Conservation (phyloP, 1,139 yeast genomes). For the Hansenula sp. region DNA sequence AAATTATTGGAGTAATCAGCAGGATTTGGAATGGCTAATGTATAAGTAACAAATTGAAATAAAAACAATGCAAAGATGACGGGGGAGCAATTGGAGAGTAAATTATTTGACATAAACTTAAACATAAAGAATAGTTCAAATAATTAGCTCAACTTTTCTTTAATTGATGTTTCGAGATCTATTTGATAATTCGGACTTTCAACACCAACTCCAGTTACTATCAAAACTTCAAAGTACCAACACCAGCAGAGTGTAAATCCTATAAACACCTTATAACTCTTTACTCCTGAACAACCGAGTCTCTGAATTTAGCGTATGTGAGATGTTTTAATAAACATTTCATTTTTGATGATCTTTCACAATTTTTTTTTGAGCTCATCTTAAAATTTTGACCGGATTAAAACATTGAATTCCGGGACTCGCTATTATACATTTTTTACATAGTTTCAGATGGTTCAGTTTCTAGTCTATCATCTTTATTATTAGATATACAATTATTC, state of each 20-base stretch:
- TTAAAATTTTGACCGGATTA: background rate
- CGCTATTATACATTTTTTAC: background rate
- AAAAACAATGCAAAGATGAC: conserved; percentile 1
- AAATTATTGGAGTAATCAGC: background rate
- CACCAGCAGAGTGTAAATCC: no score
- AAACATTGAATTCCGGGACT: background rate
- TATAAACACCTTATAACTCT: no score
- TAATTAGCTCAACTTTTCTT: no score
- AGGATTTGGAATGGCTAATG: background rate
- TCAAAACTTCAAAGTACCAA: no score
- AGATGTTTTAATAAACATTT: background rate
- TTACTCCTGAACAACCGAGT: background rate
- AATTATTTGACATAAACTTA: background rate
- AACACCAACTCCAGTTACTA: no score
- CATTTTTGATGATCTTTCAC: background rate
- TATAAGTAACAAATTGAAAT: background rate
- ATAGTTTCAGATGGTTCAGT: no score
- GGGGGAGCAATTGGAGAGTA: no score
- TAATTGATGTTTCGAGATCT: no score
- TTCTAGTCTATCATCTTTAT: no score
- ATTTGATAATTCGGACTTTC: no score
- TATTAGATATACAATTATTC: no score
- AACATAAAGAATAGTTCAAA: background rate
- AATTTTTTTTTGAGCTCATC: background rate
- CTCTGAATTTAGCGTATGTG: background rate